Evolutionary conservation across 768 basidiomycete genomes (phyloP), one percentile per base, ranked within the genome.

Genomic region (Lactarius hatsudake): DNA sequence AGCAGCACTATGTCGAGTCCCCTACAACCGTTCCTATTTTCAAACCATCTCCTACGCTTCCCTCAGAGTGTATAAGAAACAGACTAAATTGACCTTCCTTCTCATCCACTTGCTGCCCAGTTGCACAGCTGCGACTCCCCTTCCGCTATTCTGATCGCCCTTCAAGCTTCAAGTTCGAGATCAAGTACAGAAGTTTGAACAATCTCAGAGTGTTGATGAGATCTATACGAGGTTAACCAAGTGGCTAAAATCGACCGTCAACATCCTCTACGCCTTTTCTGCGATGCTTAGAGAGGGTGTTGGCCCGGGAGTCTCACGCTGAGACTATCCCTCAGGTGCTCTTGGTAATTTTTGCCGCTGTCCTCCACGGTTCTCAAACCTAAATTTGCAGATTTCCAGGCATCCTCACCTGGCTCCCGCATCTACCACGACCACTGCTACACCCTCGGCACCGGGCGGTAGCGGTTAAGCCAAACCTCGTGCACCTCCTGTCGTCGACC

Each of bases 361-460:
- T n/a, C n/a, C n/a, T n/a, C n/a, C n/a, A n/a, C 12, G 36, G 10
- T 38, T 38, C 36, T 38, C 12, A 38, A 38, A 10, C 36, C 3
- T 38, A 38, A 38, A 2, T 38, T 12, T 40, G 87, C 85, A 61
- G 93, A 93, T 75, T 94, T 94, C 80, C 89, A 91, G 75, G 86
- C 85, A 23, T 90, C 88, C 3, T 90, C 89, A 20, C 73, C 79
- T 15, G 10, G 82, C 69, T 74, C 87, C 66, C 81, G 85, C 81
- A 80, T 81, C 55, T 78, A 86, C 78, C 76, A 85, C 62, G 79
- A 76, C 48, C 64, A 79, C 10, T 74, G 74, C 17, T 74, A 81
- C 23, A 70, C 48, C 71, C 28, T 28, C 45, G 32, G n/a, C 59
- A 8, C 59, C 70, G 1, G n/a, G 42, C 32, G 30, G 43, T 48